These are phyloP conservation scores for Suillus decipiens DNA, from an alignment of 768 basidiomycete genomes.

Conservation along the genomic window DNA sequence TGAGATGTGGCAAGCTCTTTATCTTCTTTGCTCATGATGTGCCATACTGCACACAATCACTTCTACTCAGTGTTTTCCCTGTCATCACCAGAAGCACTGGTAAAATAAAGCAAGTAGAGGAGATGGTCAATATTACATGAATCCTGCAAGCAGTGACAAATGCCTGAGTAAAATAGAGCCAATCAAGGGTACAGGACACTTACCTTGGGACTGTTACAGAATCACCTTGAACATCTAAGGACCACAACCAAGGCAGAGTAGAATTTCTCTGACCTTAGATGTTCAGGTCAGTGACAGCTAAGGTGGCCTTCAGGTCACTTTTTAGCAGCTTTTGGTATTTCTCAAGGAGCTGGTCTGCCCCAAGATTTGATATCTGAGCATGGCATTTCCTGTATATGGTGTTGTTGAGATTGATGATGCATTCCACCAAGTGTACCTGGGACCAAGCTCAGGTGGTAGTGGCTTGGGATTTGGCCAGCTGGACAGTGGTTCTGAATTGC, in stretches of 20 bases:
- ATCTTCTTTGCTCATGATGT: too few relatives aligned
- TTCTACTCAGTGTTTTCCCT: too few relatives aligned
- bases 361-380: neutral
- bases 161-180: too few relatives aligned
- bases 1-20: too few relatives aligned
- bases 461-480: neutral
- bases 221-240: conserved; percentile 9
- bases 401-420: neutral
- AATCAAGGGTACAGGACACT: too few relatives aligned
- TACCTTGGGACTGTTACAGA: too few relatives aligned
- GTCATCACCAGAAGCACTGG: too few relatives aligned
- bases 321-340: neutral
- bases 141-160: too few relatives aligned
- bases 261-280: neutral
- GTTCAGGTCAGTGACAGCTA: neutral
- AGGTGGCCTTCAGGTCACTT: conserved; percentile 5
- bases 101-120: too few relatives aligned
- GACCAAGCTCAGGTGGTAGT: neutral
- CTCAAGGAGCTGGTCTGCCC: neutral
- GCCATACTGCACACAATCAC: too few relatives aligned
- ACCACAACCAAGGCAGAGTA: conserved; percentile 13
- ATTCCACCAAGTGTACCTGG: neutral
- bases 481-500: neutral
- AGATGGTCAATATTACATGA: too few relatives aligned
- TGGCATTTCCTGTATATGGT: neutral